These are phyloP conservation scores for Ottelia alismoides DNA, from an alignment of 106 monocot genomes.

Conservation along the genomic window DNA sequence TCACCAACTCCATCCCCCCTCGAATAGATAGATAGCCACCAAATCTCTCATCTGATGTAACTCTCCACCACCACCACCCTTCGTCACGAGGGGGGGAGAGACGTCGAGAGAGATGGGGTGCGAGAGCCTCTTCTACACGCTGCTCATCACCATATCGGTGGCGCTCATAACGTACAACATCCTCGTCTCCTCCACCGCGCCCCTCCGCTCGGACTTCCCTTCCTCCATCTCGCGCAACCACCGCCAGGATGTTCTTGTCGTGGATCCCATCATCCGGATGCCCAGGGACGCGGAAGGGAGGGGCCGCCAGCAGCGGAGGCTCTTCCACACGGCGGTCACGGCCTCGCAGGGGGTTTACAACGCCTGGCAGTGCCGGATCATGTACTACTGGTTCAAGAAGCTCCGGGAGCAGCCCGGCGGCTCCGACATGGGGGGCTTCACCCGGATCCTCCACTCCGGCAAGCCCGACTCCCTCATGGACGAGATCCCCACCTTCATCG, in stretches of 20 bases:
- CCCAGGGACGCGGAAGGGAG: conserved; percentile 3
- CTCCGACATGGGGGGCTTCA: conserved; percentile 60
- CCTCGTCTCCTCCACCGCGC: conserved; percentile 25
- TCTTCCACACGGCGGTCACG: conserved; percentile 59
- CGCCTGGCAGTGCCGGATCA: conserved; percentile 64
- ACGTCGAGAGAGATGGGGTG: no score
- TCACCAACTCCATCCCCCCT: no score
- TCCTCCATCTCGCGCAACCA: neutral
- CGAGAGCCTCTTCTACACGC: conserved; percentile 18
- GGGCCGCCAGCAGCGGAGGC: conserved; percentile 9
- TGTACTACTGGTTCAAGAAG: conserved; percentile 71
- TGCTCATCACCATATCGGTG: conserved; percentile 42
- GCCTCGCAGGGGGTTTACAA: conserved; percentile 47
- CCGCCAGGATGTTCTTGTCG: neutral
- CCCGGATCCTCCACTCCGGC: conserved; percentile 48
- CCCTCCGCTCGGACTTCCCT: conserved; percentile 20
- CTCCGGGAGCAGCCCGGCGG: conserved; percentile 10
- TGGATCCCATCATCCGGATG: conserved; percentile 14
- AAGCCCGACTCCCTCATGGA: conserved; percentile 44
- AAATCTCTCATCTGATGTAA: no score
- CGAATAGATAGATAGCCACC: no score
- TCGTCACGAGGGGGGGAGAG: no score
- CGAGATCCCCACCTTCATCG: conserved; percentile 78
- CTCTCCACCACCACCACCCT: no score
- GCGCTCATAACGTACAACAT: conserved; percentile 66